Percentiles rank a stretch among this genome's conserved stretches.
These are phyloP conservation scores for Gossypium ekmanianum DNA, from an alignment of 345 rosid species.

Conservation along the genomic window DNA sequence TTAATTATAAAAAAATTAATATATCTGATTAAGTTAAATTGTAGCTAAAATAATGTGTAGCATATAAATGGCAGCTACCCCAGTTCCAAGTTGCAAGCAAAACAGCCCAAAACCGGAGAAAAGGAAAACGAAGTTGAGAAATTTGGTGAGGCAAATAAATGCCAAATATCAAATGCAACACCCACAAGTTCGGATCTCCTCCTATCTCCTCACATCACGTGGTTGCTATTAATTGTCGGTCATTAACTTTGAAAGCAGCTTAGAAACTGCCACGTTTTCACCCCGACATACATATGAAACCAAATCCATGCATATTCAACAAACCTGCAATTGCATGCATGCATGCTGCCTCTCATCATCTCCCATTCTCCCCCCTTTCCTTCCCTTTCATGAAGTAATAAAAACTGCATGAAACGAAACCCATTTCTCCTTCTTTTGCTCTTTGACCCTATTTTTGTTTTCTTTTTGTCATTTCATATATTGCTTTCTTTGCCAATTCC, in stretches of 20 bases:
- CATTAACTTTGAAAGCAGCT: not conserved
- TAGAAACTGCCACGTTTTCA: not conserved
- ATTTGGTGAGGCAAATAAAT: not conserved
- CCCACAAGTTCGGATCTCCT: constrained; percentile 5
- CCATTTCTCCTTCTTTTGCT: not conserved
- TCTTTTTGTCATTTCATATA: not conserved
- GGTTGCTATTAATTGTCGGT: constrained; percentile 18
- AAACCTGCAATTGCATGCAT: not conserved
- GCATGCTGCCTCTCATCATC: not conserved
- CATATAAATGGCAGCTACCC: not conserved
- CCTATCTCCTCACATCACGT: not conserved
- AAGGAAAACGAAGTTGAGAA: not conserved
- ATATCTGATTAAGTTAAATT: not conserved
- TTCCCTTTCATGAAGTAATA: not conserved
- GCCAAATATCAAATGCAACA: not conserved
- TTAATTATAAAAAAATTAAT: not conserved
- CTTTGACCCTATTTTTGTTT: not conserved
- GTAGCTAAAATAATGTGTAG: not conserved
- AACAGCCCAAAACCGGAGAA: not conserved
- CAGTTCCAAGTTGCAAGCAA: not conserved
- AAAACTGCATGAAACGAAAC: not conserved
- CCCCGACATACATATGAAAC: not conserved
- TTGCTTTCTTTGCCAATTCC: not conserved
- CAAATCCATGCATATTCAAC: not conserved
- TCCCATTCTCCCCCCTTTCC: not conserved